Evolutionary conservation across 176 grass and related monocot genomes (phyloP).

Genomic region (Carex parvula): DNA sequence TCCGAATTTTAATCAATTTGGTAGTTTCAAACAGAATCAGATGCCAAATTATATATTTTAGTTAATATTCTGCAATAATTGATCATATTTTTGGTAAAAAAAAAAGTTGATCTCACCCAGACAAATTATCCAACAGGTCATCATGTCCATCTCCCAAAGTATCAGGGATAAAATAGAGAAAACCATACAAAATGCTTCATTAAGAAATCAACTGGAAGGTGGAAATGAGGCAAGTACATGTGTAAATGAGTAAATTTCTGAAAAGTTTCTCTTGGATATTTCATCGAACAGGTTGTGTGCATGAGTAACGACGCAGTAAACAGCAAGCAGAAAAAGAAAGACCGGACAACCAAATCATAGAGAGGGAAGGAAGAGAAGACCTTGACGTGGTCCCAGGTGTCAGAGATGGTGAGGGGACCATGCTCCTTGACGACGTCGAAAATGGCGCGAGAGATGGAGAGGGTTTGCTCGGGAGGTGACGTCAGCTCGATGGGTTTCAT

Average conservation of each 20-base stretch:
- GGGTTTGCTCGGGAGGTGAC: constrained; percentile 67
- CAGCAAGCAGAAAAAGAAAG: no score
- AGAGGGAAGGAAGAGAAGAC: not conserved
- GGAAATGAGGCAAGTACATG: no score
- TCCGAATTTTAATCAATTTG: not conserved
- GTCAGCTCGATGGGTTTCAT: constrained; percentile 78
- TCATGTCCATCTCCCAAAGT: no score
- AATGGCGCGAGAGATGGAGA: constrained; percentile 76
- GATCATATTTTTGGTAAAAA: not conserved
- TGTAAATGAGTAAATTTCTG: no score
- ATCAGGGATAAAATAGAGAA: constrained; percentile 3
- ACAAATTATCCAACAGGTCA: not conserved
- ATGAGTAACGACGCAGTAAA: not conserved
- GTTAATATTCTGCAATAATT: not conserved
- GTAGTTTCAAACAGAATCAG: not conserved
- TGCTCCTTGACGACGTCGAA: constrained; percentile 87
- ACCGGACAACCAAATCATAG: no score
- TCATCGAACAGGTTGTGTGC: not conserved
- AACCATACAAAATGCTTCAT: not conserved
- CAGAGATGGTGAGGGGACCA: constrained; percentile 78
- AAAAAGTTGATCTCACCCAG: not conserved
- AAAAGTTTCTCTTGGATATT: not conserved
- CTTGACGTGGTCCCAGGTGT: constrained; percentile 86
- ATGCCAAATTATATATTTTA: not conserved
- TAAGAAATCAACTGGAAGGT: not conserved